Evolutionary conservation across 2,329 filamentous ascomycete species (phyloP).

Genomic region (Leptographium procerum): DNA sequence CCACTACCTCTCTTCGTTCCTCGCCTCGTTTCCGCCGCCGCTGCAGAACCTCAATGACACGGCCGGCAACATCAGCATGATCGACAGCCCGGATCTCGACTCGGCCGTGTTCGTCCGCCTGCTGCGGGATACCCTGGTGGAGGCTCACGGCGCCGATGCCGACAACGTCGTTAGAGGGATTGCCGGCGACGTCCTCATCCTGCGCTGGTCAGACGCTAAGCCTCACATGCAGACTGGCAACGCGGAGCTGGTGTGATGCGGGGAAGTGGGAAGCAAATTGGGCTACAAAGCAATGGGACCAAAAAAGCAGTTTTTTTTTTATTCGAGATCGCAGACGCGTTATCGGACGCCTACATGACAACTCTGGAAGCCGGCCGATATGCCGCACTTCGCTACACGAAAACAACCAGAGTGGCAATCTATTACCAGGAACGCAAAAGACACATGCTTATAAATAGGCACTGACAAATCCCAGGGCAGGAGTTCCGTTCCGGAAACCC

Average conservation of each 20-base stretch:
- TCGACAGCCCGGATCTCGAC: conserved; percentile 75
- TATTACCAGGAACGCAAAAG: too few relatives aligned
- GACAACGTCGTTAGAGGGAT: conserved; percentile 47
- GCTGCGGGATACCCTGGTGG: conserved; percentile 47
- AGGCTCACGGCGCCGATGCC: conserved; percentile 50
- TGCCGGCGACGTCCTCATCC: conserved; percentile 55
- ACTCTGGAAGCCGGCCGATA: too few relatives aligned
- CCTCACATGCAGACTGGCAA: conserved; percentile 40
- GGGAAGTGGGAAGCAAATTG: background rate
- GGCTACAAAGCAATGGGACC: background rate
- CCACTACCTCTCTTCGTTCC: conserved; percentile 78
- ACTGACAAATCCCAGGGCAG: too few relatives aligned
- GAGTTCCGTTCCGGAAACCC: too few relatives aligned
- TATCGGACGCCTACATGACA: too few relatives aligned
- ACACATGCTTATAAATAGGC: too few relatives aligned
- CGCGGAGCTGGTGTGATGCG: conserved; percentile 45
- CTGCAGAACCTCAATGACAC: conserved; percentile 85
- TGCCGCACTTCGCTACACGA: too few relatives aligned
- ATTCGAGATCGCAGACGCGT: background rate
- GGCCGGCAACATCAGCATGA: conserved; percentile 81
- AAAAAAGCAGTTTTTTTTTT: background rate
- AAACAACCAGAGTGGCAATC: too few relatives aligned
- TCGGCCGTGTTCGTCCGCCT: conserved; percentile 75
- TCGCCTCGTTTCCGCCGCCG: conserved; percentile 65
- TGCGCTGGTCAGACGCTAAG: conserved; percentile 66